Conservation (phyloP, 495 filamentous ascomycete genomes). For the Hypoxylon fuscum region DNA sequence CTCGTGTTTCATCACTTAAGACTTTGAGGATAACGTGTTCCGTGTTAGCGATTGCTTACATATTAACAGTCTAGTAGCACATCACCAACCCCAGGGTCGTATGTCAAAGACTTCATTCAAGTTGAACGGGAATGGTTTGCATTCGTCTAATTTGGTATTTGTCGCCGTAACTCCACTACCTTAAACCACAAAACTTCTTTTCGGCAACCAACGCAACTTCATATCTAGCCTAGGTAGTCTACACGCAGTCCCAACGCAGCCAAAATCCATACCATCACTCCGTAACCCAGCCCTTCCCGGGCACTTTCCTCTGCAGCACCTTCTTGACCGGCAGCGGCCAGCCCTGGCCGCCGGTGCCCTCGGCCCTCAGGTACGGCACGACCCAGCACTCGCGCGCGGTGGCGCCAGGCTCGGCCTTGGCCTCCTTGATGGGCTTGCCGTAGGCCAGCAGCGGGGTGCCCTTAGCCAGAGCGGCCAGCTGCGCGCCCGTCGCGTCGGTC, state of each 20-base stretch:
- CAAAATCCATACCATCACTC: conserved; percentile 17
- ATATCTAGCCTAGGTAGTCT: no score
- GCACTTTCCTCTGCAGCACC: conserved; percentile 79
- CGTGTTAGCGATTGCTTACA: no score
- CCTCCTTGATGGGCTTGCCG: conserved; percentile 88
- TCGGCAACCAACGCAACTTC: no score
- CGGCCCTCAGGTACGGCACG: conserved; percentile 75
- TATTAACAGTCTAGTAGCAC: no score
- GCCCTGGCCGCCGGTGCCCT: conserved; percentile 67
- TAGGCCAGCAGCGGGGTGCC: conserved; percentile 86
- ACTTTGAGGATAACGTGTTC: no score
- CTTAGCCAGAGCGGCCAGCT: conserved; percentile 82
- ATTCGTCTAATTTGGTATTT: neutral
- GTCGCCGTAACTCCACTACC: no score
- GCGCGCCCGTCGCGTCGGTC: conserved; percentile 74
- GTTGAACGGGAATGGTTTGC: neutral
- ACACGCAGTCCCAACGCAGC: neutral
- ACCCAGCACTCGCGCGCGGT: conserved; percentile 82
- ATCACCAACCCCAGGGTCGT: no score
- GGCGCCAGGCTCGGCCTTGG: conserved; percentile 58
- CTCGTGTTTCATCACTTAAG: no score
- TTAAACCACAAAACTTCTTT: no score
- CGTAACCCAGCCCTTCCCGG: conserved; percentile 75
- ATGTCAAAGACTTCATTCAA: no score
- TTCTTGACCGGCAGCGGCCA: conserved; percentile 88